Base-by-base conservation (phyloP, 1,284 basidiomycete species). In the Fomitopsis schrenkii region DNA sequence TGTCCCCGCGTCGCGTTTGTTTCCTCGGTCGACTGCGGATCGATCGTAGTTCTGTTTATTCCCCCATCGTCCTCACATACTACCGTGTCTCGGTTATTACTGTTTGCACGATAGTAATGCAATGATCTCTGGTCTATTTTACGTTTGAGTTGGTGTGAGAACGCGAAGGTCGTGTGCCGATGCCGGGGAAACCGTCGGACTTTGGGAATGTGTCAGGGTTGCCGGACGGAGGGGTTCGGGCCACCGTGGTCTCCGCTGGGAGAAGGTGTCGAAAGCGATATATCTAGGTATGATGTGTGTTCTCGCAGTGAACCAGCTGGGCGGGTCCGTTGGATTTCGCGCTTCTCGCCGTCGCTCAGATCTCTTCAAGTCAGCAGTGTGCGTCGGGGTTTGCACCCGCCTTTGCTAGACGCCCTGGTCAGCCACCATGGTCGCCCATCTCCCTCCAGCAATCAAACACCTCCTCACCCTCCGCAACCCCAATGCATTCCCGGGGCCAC, bases 381-480 rank as follows among this genome's bases (percentile, higher is more conserved):
- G 30, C 30, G 30, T 33, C 30, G 30, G n/a, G 5, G 26, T 44
- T 36, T 38, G 19, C 38, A 44, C 38, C 36, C 19, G 17, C 26
- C 46, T 40, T 40, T 9, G 48, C 52, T 59, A 59, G 58, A 42
- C 59, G 59, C 59, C 58, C 58, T 50, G 58, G 55, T 55, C 60
- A 57, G 44, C 61, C 53, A 69, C 77, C 26, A 77, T 79, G 73
- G 76, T 81, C 64, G 78, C 74, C 65, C 79, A 81, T 48, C 72
- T 83, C 7, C 76, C 81, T 2, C 73, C 78, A 6, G 66, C 77
- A 6, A 79, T 95, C 66, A 95, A 93, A 76, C 84, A 88, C 19
- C 80, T 95, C 48, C 72, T 96, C 67, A 81, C 85, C 15, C 77
- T 91, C 42, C 88, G 87, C 64, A 86, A 84, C 61, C 90, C 90